Percentiles rank a stretch among this genome's conserved stretches.
Conservation (phyloP, 148 eudicot species). For the Nepenthes gracilis region DNA sequence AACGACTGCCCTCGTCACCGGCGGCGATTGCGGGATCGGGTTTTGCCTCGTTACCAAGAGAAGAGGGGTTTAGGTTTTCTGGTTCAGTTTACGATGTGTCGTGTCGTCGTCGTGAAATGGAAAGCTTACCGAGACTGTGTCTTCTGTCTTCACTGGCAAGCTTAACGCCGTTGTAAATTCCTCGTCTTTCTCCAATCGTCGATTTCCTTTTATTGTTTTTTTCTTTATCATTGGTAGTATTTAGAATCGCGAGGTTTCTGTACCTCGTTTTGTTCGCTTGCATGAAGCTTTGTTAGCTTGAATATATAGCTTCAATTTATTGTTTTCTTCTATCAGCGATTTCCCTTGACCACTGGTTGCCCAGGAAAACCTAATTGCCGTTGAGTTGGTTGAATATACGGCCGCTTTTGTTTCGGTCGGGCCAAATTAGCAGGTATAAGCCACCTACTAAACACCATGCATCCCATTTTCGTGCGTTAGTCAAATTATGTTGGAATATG, state of each 20-base stretch:
- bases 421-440: too few species aligned
- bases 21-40: constrained; percentile 76
- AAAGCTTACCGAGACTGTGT: constrained; percentile 28
- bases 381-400: neutral
- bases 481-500: too few species aligned
- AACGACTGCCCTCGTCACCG: constrained; percentile 62
- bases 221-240: neutral
- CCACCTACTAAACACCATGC: too few species aligned
- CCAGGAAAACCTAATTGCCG: neutral
- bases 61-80: constrained; percentile 35
- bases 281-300: neutral
- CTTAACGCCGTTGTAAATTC: constrained; percentile 49
- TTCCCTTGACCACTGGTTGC: too few species aligned
- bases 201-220: too few species aligned
- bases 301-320: neutral
- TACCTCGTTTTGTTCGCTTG: too few species aligned
- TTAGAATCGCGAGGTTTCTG: too few species aligned
- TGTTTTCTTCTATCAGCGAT: neutral
- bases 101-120: constrained; percentile 27
- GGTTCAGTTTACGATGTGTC: constrained; percentile 68
- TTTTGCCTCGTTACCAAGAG: constrained; percentile 23
- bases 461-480: too few species aligned
- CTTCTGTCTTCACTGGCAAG: constrained; percentile 42
- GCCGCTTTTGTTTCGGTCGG: neutral
- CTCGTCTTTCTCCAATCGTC: neutral